A percentile compares a stretch with the other conserved stretches of the same genome.
These are phyloP conservation scores for Saturnispora dispora DNA, from an alignment of 805 yeast species.

Conservation along the genomic window DNA sequence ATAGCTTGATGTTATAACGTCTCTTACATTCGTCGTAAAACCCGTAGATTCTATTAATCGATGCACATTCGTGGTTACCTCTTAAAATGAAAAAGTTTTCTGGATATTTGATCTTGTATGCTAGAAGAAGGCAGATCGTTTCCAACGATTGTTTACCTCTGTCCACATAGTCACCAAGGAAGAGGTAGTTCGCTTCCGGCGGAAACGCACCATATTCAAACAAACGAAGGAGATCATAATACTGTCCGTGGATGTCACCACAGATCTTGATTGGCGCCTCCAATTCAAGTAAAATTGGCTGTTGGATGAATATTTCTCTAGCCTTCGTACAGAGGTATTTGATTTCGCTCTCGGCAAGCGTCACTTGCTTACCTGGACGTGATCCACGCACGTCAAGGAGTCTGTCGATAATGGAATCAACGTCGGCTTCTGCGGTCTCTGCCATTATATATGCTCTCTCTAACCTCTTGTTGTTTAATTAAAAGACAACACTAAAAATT, in stretches of 20 bases:
- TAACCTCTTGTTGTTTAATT: constrained; percentile 13
- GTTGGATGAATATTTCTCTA: constrained; percentile 94
- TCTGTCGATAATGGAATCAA: constrained; percentile 95
- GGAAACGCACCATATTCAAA: constrained; percentile 99
- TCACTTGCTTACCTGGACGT: constrained; percentile 96
- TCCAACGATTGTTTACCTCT: constrained; percentile 97
- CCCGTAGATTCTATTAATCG: constrained; percentile 95
- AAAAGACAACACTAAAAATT: not conserved
- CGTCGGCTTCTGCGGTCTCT: constrained; percentile 66
- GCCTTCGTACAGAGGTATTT: constrained; percentile 95
- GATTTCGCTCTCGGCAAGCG: constrained; percentile 87
- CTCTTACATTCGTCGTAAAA: constrained; percentile 98
- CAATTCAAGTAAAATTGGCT: constrained; percentile 87
- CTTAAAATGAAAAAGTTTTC: constrained; percentile 94
- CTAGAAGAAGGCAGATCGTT: constrained; percentile 87
- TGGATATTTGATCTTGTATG: constrained; percentile 96
- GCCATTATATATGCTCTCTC: constrained; percentile 13
- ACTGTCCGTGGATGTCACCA: constrained; percentile 98
- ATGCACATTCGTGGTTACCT: constrained; percentile 98
- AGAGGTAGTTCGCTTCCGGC: constrained; percentile 94
- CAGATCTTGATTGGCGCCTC: constrained; percentile 97
- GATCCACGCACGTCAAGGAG: constrained; percentile 95
- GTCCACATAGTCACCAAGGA: constrained; percentile 95
- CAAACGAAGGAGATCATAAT: constrained; percentile 87
- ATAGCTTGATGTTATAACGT: constrained; percentile 93